Base-by-base conservation (phyloP, 2,329 filamentous ascomycete species). In the Aureobasidium pullulans region DNA sequence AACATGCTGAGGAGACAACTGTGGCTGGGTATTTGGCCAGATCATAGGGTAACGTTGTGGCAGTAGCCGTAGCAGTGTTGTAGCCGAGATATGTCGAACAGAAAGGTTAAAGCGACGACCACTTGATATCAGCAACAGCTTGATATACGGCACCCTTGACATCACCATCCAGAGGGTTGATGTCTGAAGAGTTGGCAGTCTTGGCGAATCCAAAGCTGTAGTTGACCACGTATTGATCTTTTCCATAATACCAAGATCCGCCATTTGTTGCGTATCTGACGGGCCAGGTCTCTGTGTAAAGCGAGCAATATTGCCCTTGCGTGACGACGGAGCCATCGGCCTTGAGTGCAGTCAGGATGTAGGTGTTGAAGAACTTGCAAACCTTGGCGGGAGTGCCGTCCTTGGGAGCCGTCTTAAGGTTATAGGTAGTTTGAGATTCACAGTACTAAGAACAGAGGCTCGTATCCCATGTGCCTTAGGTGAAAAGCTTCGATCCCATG, bases 211-310 rank as follows among this genome's bases (percentile, higher is more conserved):
- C 34, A 46, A 56, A 64, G 32, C 50, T 59, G 61, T 62, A 60
- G 4, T 16, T 9, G 29, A 64, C 44, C 11, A 58, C 6, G 47
- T 57, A 64, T 1, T 56, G 46, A 29, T 64, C 61, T 37, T 29
- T 46, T 32, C 62, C 62, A 16, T 57, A 32, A 28, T 16, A 36
- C 23, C 23, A 23, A 31, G 62, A 52, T 15, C 62, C 60, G 11
- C 11, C 36, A 42, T 64, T 64, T 10, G 57, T 58, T 70, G 68
- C 62, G 31, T 61, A 62, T 0, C 9, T 31, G 6, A 37, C 10
- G 6, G 47, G 46, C 63, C 63, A 65, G 9, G 60, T n/a, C 23
- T 62, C 52, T 6, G 54, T 61, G 56, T 66, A 66, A 40, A 65
- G 48, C 3, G 60, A 3, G 28, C 60, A 61, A 53, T 44, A 43